These are phyloP conservation scores for Cryphonectria parasitica DNA, from an alignment of 2,329 filamentous ascomycete genomes.

Conservation along the genomic window DNA sequence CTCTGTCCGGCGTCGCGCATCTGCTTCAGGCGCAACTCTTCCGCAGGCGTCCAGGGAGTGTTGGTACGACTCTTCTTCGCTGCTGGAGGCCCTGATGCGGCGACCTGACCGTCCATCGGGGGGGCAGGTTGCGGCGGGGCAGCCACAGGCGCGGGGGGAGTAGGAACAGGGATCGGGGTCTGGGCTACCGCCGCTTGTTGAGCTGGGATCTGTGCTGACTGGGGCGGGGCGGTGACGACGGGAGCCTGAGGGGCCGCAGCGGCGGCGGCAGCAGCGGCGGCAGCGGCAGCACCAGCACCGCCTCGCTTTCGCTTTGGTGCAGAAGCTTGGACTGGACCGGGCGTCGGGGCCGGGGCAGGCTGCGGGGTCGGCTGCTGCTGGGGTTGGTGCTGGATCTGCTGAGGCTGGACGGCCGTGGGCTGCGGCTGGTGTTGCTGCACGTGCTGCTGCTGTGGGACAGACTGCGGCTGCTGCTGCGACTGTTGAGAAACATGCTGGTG, in stretches of 20 bases:
- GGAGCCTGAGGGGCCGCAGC: slow-evolving; percentile 32
- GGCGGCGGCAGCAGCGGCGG: slow-evolving; percentile 37
- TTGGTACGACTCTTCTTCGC: slow-evolving; percentile 97
- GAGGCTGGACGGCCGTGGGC: slow-evolving; percentile 28
- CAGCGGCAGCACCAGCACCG: slow-evolving; percentile 43
- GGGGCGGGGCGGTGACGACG: slow-evolving; percentile 38
- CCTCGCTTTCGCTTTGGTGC: slow-evolving; percentile 37
- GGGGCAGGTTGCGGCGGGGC: slow-evolving; percentile 33
- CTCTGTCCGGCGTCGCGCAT: slow-evolving; percentile 93
- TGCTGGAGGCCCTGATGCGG: slow-evolving; percentile 56
- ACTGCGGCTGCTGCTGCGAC: slow-evolving; percentile 40
- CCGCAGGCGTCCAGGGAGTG: slow-evolving; percentile 94
- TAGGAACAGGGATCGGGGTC: slow-evolving; percentile 37
- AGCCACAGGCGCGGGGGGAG: slow-evolving; percentile 35
- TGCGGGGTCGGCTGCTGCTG: slow-evolving; percentile 36
- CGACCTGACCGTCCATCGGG: slow-evolving; percentile 39
- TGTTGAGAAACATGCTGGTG: slow-evolving; percentile 41
- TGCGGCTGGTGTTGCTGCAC: slow-evolving; percentile 33
- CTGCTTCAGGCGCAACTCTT: slow-evolving; percentile 88
- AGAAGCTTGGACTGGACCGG: slow-evolving; percentile 21
- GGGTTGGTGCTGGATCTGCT: slow-evolving; percentile 34
- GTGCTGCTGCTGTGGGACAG: slow-evolving; percentile 40
- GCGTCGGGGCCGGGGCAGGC: slow-evolving; percentile 36
- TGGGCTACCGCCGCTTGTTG: slow-evolving; percentile 34
- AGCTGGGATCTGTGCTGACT: slow-evolving; percentile 42